Evolutionary conservation across 257 asterid species (phyloP).

Genomic region (Perilla frutescens): DNA sequence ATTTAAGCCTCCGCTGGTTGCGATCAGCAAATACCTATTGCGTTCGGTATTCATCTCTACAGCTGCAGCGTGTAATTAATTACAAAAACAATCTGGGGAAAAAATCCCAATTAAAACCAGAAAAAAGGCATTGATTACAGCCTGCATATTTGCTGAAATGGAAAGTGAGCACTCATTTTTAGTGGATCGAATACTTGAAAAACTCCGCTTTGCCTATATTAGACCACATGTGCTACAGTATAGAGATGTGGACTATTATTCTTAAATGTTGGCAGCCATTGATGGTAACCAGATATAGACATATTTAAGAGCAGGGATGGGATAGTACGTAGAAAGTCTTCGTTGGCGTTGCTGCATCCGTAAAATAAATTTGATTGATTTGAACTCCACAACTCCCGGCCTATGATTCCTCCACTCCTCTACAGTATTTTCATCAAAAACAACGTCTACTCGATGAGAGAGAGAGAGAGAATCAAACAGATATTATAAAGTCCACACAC

Average conservation of each 20-base stretch:
- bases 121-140: slow-evolving; percentile 12
- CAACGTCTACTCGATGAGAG: neutral
- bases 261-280: neutral
- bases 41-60: slow-evolving; percentile 46
- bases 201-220: neutral
- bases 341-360: slow-evolving; percentile 67
- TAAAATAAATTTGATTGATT: slow-evolving; percentile 52
- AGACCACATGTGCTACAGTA: neutral
- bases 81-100: neutral
- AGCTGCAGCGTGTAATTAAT: slow-evolving; percentile 41
- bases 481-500: slow-evolving; percentile 23
- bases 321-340: slow-evolving; percentile 46
- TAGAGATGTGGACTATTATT: neutral
- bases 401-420: slow-evolving; percentile 57
- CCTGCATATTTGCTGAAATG: neutral
- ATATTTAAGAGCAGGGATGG: slow-evolving; percentile 24
- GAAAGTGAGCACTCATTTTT: slow-evolving; percentile 10
- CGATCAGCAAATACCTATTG: slow-evolving; percentile 64
- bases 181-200: neutral
- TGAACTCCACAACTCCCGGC: slow-evolving; percentile 56
- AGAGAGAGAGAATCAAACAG: neutral
- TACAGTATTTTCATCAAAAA: slow-evolving; percentile 32
- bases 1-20: slow-evolving; percentile 86
- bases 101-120: neutral
- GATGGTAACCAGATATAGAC: neutral